Conservation (phyloP, 495 filamentous ascomycete species). For the Penicillium ochrochloron region DNA sequence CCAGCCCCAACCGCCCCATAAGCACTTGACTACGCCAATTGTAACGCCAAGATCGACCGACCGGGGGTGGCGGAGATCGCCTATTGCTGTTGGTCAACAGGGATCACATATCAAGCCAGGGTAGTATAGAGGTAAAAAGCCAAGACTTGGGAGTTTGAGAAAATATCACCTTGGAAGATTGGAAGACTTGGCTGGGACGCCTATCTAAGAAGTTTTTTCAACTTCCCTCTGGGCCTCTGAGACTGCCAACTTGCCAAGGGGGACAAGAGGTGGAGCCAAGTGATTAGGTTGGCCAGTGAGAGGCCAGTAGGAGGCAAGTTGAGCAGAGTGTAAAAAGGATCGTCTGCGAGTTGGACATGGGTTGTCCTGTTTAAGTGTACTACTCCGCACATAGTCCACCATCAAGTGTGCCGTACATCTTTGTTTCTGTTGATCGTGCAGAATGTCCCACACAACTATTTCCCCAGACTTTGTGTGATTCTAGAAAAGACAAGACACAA, state of each 20-base stretch:
- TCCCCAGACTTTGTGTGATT: background rate
- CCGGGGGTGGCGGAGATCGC: constrained; percentile 11
- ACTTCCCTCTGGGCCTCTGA: background rate
- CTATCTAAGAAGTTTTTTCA: constrained; percentile 1
- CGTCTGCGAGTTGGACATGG: background rate
- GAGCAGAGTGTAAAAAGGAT: background rate
- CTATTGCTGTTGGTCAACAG: constrained; percentile 8
- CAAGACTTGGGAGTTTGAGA: background rate
- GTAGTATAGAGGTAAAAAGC: background rate
- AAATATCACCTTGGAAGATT: background rate
- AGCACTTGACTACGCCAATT: background rate
- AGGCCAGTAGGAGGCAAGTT: background rate
- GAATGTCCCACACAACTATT: constrained; percentile 4
- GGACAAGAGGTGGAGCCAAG: background rate
- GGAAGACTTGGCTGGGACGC: background rate
- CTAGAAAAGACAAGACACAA: background rate
- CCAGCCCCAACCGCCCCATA: background rate
- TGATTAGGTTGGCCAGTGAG: background rate
- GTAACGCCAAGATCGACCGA: constrained; percentile 11
- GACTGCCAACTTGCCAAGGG: background rate
- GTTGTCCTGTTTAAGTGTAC: background rate
- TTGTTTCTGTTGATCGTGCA: background rate
- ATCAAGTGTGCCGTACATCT: background rate
- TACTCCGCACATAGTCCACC: background rate
- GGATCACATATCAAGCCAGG: background rate